Base-by-base conservation (phyloP, 1,139 yeast genomes). In the Geotrichum aggregatum region DNA sequence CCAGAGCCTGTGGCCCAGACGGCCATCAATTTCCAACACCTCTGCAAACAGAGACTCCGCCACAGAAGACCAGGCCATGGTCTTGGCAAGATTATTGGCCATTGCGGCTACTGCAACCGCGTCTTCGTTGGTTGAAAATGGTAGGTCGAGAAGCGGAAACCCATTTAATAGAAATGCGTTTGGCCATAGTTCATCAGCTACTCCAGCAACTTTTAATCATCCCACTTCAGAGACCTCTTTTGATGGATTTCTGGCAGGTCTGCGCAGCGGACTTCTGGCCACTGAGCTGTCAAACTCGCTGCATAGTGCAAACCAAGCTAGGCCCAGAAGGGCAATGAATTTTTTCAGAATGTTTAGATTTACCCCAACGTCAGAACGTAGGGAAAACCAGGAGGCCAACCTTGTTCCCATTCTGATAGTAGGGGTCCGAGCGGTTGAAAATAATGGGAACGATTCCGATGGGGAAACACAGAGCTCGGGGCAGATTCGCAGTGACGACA, bases 281-380 rank as follows among this genome's bases (percentile, higher is more conserved):
- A 63, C 65, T 24, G 78, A 75, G 48, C 57, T 75, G 13, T 44
- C 64, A 51, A 52, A 54, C 38, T 54, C 58, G 18, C 35, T 52
- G 39, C 56, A 54, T 21, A 46, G 50, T 36, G 57, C 54, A 13
- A 50, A 54, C 38, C 49, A 44, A 26, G 52, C 54, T n/a, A 36
- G 49, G 22, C 50, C 56, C 16, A 52, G 59, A 30, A 47, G 61
- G 8, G 55, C 60, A 1, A 59, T 74, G 58, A 72, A 74, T 50
- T 78, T 79, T 55, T 78, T 79, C 62, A 68, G 84, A 46, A 78
- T 82, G 56, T 80, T 80, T 61, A 62, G 83, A 49, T 78, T 80
- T 36, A 35, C 53, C 5, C 39, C 47, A 26, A 18, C 33, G 11
- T 34, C 51, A 10, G 30, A 26, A 18, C 10, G 26, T 5, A 47